These are phyloP conservation scores for Aspergillus flavus DNA, from an alignment of 2,329 filamentous ascomycete species.

Conservation along the genomic window DNA sequence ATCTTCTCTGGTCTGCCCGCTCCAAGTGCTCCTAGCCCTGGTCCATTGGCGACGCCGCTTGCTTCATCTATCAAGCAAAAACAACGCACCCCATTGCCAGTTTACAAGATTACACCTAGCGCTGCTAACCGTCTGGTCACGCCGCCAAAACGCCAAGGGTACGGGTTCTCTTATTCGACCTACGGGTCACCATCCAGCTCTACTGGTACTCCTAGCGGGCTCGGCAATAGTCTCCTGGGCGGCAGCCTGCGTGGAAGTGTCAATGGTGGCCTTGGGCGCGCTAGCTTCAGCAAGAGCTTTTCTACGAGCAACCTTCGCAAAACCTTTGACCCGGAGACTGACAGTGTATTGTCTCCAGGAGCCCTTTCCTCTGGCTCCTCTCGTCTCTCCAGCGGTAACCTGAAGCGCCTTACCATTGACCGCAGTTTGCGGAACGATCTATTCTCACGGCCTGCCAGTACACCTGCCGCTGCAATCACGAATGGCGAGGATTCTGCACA, in stretches of 20 bases:
- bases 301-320: conserved; percentile 84
- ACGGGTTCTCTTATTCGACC: conserved; percentile 89
- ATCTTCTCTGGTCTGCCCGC: conserved; percentile 75
- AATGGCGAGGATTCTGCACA: conserved; percentile 45
- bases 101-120: conserved; percentile 83
- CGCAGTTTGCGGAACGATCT: conserved; percentile 73
- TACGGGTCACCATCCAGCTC: conserved; percentile 79
- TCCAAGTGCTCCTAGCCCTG: conserved; percentile 69
- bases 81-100: conserved; percentile 76
- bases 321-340: conserved; percentile 73
- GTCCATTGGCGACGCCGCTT: conserved; percentile 88
- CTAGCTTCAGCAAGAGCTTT: conserved; percentile 80
- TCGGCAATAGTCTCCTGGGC: conserved; percentile 66
- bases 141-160: conserved; percentile 78
- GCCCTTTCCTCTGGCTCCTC: conserved; percentile 74
- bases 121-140: conserved; percentile 79
- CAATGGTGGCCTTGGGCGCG: conserved; percentile 60
- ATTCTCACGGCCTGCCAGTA: conserved; percentile 50
- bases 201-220: conserved; percentile 68
- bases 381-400: conserved; percentile 67
- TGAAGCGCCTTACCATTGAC: conserved; percentile 94
- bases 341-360: conserved; percentile 82
- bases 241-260: conserved; percentile 40
- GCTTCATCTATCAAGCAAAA: conserved; percentile 74
- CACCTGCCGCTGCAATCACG: conserved; percentile 35